Conservation (phyloP, 2,329 filamentous ascomycete genomes). For the Epichloe glyceriae region DNA sequence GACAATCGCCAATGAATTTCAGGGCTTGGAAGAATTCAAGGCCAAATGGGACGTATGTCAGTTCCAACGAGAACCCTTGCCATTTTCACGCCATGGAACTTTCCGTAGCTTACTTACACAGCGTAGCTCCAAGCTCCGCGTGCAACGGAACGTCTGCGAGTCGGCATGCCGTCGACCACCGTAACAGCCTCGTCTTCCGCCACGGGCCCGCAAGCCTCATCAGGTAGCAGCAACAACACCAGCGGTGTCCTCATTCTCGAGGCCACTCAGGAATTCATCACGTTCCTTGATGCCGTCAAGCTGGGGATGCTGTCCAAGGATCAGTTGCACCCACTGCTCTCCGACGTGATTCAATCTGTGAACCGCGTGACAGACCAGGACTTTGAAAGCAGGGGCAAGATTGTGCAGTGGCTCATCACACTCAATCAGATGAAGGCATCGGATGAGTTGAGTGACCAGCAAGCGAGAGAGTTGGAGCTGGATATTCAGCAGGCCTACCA, state of each 20-base stretch:
- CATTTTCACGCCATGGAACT: neutral
- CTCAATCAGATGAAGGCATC: conserved; percentile 96
- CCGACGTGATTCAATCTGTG: conserved; percentile 91
- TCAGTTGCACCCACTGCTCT: conserved; percentile 85
- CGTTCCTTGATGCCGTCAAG: conserved; percentile 87
- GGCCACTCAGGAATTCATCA: conserved; percentile 97
- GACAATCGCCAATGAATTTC: conserved; percentile 76
- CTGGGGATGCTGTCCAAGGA: conserved; percentile 90
- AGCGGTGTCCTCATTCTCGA: conserved; percentile 63
- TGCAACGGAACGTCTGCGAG: conserved; percentile 81
- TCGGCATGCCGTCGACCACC: conserved; percentile 82
- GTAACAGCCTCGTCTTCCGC: conserved; percentile 40
- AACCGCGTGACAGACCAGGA: conserved; percentile 94
- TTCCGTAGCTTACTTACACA: conserved; percentile 7
- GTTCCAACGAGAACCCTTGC: no score
- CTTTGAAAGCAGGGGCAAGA: conserved; percentile 92
- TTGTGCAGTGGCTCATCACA: conserved; percentile 95
- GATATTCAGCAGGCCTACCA: conserved; percentile 92
- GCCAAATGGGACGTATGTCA: conserved; percentile 69
- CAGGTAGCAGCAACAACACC: conserved; percentile 31
- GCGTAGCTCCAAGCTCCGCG: conserved; percentile 79
- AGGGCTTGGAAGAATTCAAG: conserved; percentile 83
- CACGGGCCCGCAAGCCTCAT: conserved; percentile 28
- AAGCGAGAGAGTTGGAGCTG: conserved; percentile 77
- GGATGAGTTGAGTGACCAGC: conserved; percentile 76